These are phyloP conservation scores for Plectosphaerella cucumerina DNA, from an alignment of 2,329 filamentous ascomycete species.

Conservation along the genomic window DNA sequence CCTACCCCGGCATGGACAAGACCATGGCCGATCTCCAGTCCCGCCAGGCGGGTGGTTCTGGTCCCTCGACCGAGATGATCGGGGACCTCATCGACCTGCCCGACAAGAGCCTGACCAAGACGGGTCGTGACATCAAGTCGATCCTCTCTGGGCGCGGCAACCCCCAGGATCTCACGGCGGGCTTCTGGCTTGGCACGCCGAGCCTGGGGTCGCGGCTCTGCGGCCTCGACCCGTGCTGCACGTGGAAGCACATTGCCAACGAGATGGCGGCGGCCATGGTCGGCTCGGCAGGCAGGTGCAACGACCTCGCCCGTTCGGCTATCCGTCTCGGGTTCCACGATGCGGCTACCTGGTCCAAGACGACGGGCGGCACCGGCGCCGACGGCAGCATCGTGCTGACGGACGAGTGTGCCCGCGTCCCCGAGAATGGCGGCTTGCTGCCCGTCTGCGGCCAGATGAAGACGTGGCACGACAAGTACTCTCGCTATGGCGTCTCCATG, in stretches of 20 bases:
- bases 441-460: constrained; percentile 35
- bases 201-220: constrained; percentile 22
- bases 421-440: constrained; percentile 44
- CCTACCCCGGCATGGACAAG: constrained; percentile 19
- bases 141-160: constrained; percentile 26
- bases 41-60: constrained; percentile 7
- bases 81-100: constrained; percentile 32
- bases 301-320: constrained; percentile 35
- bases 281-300: constrained; percentile 34
- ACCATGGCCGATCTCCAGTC: constrained; percentile 12
- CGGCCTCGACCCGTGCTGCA: constrained; percentile 35
- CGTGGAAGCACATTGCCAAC: constrained; percentile 38
- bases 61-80: constrained; percentile 19
- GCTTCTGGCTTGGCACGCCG: constrained; percentile 17
- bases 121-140: constrained; percentile 30
- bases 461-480: constrained; percentile 36
- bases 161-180: constrained; percentile 13
- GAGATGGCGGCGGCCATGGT: constrained; percentile 32
- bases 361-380: constrained; percentile 35
- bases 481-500: constrained; percentile 36
- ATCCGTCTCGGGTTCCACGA: constrained; percentile 46
- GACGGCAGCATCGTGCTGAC: constrained; percentile 40
- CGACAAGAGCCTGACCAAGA: constrained; percentile 24
- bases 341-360: constrained; percentile 37
- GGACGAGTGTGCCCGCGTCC: constrained; percentile 28